phyloP scores from a whole-genome alignment of 2,329 filamentous ascomycete species.

The Xylariomycetidae sp. region DNA sequence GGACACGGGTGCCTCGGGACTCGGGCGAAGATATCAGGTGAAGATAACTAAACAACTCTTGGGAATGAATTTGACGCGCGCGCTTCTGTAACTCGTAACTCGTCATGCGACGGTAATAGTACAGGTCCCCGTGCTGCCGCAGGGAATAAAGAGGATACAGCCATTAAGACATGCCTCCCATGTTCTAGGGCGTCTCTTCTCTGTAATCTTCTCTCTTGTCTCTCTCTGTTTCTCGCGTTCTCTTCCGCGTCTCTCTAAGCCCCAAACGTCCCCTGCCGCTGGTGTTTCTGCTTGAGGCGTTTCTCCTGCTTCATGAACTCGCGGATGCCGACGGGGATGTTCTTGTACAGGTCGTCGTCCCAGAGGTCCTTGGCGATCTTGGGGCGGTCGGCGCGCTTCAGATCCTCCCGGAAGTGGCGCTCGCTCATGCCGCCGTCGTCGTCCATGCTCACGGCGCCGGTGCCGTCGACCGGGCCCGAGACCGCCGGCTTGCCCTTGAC shows the following conservation, averaged over 20 bases:
- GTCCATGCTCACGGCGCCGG: slow-evolving; percentile 57
- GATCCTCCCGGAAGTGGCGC: slow-evolving; percentile 49
- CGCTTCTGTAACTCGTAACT: too few species aligned
- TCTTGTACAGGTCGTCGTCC: slow-evolving; percentile 66
- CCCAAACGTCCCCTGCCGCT: slow-evolving; percentile 45
- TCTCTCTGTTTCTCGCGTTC: slow-evolving; percentile 1
- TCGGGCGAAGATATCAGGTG: too few species aligned
- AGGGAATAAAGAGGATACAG: too few species aligned
- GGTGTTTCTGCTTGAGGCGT: slow-evolving; percentile 70
- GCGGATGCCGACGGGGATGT: slow-evolving; percentile 83
- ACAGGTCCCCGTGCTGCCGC: too few species aligned
- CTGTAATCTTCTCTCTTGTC: slow-evolving; percentile 1
- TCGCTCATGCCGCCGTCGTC: slow-evolving; percentile 74
- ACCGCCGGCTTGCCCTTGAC: slow-evolving; percentile 7
- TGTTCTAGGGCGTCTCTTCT: slow-evolving; percentile 6
- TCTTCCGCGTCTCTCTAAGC: slow-evolving; percentile 23
- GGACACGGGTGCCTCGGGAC: too few species aligned
- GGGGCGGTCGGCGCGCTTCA: slow-evolving; percentile 29
- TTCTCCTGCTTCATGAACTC: slow-evolving; percentile 99
- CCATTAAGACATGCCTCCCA: too few species aligned
- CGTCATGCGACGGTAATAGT: too few species aligned
- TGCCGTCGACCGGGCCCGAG: slow-evolving; percentile 1
- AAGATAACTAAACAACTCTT: too few species aligned
- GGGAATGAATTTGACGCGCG: too few species aligned
- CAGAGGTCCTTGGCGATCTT: slow-evolving; percentile 47